Base-by-base conservation (phyloP, 331 rosid genomes). In the Spiraea crenata region DNA sequence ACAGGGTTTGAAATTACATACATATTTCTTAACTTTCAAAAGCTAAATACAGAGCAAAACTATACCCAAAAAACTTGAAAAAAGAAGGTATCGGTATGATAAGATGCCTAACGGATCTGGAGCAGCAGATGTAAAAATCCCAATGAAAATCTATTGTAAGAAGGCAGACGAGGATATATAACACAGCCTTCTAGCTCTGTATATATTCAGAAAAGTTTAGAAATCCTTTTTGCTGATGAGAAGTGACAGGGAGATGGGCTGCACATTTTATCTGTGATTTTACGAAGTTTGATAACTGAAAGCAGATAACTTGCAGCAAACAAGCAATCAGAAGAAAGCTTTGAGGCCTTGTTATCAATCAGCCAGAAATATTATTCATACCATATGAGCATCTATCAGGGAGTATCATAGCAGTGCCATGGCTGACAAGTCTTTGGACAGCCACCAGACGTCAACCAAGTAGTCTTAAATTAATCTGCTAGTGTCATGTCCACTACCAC, bases 171-270 rank as follows among this genome's bases (percentile, higher is more conserved):
- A 75, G 13, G 5, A 67, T 70, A 19, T 51, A 63, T 57, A 71
- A 65, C 74, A 49, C 74, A 63, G 67, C 76, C 80, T 74, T 52
- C 66, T 60, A 19, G 67, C 59, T 72, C 65, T 57, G 63, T 50
- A 73, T 48, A 67, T 72, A 59, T 48, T 34, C 51, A 48, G 39
- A 69, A 56, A 49, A 35, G 61, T 39, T 58, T 68, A 59, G 39
- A 49, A 78, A 48, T 47, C 47, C n/a, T 5, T 10, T 10, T 52
- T 42, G 63, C 42, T 15, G 45, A 69, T 57, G 44, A 35, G 11
- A 41, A 42, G 55, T 77, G 63, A 81, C 65, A 45, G 9, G 70
- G 73, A 78, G 81, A 77, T 59, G 78, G 67, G 76, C 69, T 67
- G 83, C 77, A 68, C 69, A 63, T 71, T 44, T 58, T 37, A 56